Base-by-base conservation (phyloP, 805 yeast genomes). In the Jamesozyma rosinii region DNA sequence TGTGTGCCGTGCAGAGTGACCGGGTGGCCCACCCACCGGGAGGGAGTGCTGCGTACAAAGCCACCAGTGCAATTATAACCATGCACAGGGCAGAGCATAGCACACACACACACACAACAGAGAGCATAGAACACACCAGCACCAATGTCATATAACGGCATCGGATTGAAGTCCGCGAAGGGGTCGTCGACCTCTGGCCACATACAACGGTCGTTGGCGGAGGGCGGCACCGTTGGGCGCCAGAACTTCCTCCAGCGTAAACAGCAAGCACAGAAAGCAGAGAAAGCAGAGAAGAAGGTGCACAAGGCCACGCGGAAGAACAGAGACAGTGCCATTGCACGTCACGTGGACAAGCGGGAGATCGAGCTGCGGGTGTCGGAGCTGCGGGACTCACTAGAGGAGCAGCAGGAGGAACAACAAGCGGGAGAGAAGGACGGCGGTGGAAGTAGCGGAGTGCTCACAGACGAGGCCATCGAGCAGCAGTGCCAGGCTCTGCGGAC, bases 111-210 rank as follows among this genome's bases (percentile, higher is more conserved):
- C n/a, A n/a, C n/a, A n/a, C n/a, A n/a, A n/a, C n/a, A n/a, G n/a
- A n/a, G n/a, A n/a, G n/a, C n/a, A n/a, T n/a, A n/a, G n/a, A n/a
- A n/a, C n/a, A n/a, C n/a, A n/a, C n/a, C n/a, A n/a, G 17, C 35
- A n/a, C 17, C 9, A 4, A 58, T 59, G 64, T 58, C 64, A 8
- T 57, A 55, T 38, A 57, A 58, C 40, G 62, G 61, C 5, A 50
- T 61, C 8, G 66, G 66, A 3, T 40, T 61, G 35, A 49, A 52
- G 20, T 52, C 57, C 36, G 64, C 66, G 3, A 61, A 61, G 44
- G 66, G 66, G 1, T 57, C 63, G 2, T 49, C 62, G 14, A 61
- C 66, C 1, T 59, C 64, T 2, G 66, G 66, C 5, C 61, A 59
- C 37, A 45, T 61, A 2, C 65, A 59, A 44, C 44, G 51, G 36